Percentiles rank a stretch among this genome's conserved stretches.
phyloP scores from a whole-genome alignment of 2,329 filamentous ascomycete genomes.

The Penicillium crustosum region DNA sequence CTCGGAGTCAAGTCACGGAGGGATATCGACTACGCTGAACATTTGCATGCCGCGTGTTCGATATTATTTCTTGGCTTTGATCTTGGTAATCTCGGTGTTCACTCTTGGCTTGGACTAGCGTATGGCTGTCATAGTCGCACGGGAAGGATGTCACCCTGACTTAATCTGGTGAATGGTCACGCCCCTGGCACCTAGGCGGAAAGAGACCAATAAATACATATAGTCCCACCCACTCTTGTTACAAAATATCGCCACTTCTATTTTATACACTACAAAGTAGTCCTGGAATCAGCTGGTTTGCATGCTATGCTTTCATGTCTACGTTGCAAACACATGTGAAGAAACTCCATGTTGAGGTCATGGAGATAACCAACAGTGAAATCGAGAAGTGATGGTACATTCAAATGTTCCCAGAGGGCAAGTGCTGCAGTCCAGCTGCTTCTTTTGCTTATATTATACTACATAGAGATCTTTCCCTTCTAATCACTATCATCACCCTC shows the following conservation, averaged over 20 bases:
- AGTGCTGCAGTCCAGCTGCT: slow-evolving; percentile 6
- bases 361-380: background rate
- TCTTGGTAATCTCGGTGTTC: background rate
- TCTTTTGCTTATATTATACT: slow-evolving; percentile 6
- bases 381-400: background rate
- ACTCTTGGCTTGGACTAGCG: background rate
- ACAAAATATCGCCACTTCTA: background rate
- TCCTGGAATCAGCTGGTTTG: background rate
- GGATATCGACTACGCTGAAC: background rate
- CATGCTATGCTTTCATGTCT: background rate
- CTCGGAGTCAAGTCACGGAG: background rate
- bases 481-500: slow-evolving; percentile 34
- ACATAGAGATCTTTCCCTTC: background rate
- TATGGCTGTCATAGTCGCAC: background rate
- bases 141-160: background rate
- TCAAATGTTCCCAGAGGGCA: background rate
- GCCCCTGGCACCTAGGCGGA: background rate
- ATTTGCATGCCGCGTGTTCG: background rate
- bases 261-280: background rate
- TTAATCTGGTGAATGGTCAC: background rate
- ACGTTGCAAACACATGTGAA: background rate
- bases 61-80: background rate
- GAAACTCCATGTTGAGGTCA: background rate
- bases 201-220: background rate
- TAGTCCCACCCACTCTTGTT: background rate